A percentile compares a stretch with the other conserved stretches of the same genome.
Conservation (phyloP, 1,284 basidiomycete species). For the Microbotryomycetes sp. region DNA sequence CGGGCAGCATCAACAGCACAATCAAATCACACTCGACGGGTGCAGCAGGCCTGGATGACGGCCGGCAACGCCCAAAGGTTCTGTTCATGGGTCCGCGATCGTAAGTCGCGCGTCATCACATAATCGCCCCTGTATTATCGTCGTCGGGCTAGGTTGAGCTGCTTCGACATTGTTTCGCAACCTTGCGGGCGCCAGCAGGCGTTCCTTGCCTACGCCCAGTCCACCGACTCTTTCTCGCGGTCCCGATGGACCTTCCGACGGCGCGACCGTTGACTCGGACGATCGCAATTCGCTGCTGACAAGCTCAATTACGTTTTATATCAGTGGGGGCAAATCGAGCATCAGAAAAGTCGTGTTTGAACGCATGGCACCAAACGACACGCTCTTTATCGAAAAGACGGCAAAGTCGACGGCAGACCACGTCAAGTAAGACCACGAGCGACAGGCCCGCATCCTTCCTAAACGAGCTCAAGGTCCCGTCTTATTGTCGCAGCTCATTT, state of each 20-base stretch:
- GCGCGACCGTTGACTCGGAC: too few relatives aligned
- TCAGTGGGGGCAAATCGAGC: conserved; percentile 84
- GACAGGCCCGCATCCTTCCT: conserved; percentile 6
- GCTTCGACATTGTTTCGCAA: too few relatives aligned
- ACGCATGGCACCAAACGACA: conserved; percentile 70
- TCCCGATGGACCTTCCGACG: too few relatives aligned
- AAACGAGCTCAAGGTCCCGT: too few relatives aligned
- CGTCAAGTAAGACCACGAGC: conserved; percentile 61
- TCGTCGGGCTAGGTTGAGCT: neutral
- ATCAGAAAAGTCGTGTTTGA: conserved; percentile 89
- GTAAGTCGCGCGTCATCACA: conserved; percentile 5
- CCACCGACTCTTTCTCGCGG: too few relatives aligned
- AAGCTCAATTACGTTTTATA: neutral
- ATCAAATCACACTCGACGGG: neutral
- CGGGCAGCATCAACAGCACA: neutral
- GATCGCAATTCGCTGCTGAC: too few relatives aligned
- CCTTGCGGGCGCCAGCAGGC: neutral
- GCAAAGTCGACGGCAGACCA: conserved; percentile 64
- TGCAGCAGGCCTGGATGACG: neutral
- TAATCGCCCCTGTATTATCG: too few relatives aligned
- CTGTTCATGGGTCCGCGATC: conserved; percentile 30
- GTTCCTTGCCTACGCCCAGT: neutral
- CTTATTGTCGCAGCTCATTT: conserved; percentile 70
- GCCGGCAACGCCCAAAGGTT: conserved; percentile 8
- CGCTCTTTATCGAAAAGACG: conserved; percentile 84